Evolutionary conservation across 495 filamentous ascomycete species (phyloP).

Genomic region (Penicillium simplicissimum): DNA sequence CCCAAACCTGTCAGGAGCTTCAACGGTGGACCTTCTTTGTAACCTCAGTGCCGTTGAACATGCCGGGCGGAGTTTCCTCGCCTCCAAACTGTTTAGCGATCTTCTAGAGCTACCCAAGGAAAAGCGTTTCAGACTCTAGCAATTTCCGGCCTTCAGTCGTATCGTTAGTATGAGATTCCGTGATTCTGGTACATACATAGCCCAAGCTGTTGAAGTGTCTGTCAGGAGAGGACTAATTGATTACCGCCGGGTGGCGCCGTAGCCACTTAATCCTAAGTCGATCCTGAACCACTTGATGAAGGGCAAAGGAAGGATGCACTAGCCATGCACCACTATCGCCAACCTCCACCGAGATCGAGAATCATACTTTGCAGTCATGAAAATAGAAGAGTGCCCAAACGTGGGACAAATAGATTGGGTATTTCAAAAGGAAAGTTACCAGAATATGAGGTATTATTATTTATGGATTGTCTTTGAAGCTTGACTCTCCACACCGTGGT

Average conservation of each 20-base stretch:
- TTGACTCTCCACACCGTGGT: no score
- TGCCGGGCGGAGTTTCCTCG: constrained; percentile 52
- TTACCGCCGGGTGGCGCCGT: neutral
- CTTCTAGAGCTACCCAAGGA: constrained; percentile 26
- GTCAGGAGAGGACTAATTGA: neutral
- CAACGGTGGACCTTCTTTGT: constrained; percentile 57
- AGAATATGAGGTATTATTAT: no score
- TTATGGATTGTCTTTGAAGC: no score
- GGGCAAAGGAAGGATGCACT: constrained; percentile 1
- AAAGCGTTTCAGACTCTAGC: neutral
- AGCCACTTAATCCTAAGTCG: neutral
- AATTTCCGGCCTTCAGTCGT: neutral
- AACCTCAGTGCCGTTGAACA: constrained; percentile 53
- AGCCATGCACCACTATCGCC: neutral
- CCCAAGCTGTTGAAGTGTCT: neutral
- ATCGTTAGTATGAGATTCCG: neutral
- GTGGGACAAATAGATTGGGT: no score
- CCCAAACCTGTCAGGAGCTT: constrained; percentile 41
- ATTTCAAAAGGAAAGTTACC: no score
- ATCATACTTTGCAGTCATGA: no score
- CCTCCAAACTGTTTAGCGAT: constrained; percentile 51
- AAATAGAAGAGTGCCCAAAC: no score
- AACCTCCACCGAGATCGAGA: no score
- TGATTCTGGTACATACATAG: neutral
- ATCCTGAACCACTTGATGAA: neutral